Conservation (phyloP, 768 basidiomycete genomes). For the Dioszegia crocea region DNA sequence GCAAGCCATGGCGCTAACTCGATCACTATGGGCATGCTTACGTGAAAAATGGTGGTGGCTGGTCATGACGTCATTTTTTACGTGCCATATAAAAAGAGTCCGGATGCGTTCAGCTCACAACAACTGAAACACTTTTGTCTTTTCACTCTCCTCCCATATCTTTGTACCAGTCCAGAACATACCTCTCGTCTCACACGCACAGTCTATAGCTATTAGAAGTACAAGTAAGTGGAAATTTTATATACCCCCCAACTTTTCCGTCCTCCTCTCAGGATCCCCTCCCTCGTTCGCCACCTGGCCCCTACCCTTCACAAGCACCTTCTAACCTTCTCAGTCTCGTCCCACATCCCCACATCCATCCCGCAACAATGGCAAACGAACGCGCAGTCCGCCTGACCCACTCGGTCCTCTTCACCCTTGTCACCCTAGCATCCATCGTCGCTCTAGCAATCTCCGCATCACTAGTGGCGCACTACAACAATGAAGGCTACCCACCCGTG, state of each 20-base stretch:
- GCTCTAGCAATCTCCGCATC: constrained; percentile 41
- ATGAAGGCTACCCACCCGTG: constrained; percentile 29
- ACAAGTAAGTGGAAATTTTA: too few relatives aligned
- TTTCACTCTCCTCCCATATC: background rate
- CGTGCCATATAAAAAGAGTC: background rate
- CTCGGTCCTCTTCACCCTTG: constrained; percentile 36
- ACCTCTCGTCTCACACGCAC: too few relatives aligned
- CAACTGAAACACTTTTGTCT: background rate
- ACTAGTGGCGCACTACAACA: constrained; percentile 37
- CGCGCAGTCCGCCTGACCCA: constrained; percentile 37
- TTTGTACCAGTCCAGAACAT: background rate
- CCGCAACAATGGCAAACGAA: constrained; percentile 44
- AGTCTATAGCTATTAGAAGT: too few relatives aligned
- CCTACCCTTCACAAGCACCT: background rate
- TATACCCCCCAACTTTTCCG: too few relatives aligned
- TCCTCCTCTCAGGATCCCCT: too few relatives aligned
- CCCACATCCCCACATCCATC: background rate
- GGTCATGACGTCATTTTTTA: background rate
- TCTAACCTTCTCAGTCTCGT: background rate
- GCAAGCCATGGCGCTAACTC: too few relatives aligned
- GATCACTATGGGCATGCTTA: too few relatives aligned
- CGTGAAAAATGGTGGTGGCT: too few relatives aligned
- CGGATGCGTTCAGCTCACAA: background rate
- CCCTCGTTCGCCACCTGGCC: background rate
- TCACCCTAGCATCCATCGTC: constrained; percentile 42